These are phyloP conservation scores for Deuterostichococcus epilithicus DNA, from an alignment of 139 green algal species.

Conservation along the genomic window DNA sequence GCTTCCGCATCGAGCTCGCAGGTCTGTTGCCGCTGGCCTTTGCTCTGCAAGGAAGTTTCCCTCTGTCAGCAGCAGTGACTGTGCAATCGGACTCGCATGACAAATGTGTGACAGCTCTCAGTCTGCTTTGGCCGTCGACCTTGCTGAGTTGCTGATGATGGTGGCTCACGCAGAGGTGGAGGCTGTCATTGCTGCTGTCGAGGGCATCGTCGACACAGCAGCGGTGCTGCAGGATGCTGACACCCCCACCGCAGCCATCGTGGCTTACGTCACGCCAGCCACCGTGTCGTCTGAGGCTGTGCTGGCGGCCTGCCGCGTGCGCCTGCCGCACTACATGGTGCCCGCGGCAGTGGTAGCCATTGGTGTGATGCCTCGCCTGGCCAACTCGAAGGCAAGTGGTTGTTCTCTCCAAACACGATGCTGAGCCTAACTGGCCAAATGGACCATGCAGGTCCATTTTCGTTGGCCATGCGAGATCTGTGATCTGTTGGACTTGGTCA, in stretches of 20 bases:
- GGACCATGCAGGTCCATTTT: too few relatives aligned
- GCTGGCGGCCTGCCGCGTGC: neutral
- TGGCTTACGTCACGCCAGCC: constrained; percentile 17
- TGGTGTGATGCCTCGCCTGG: neutral
- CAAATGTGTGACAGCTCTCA: too few relatives aligned
- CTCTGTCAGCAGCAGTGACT: too few relatives aligned
- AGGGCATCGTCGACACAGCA: neutral
- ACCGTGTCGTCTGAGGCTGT: neutral
- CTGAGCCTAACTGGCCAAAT: too few relatives aligned
- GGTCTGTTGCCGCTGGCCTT: neutral
- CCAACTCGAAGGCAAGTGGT: neutral
- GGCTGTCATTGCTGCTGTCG: neutral
- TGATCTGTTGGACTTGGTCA: neutral
- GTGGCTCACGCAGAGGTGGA: constrained; percentile 31
- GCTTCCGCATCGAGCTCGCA: constrained; percentile 44
- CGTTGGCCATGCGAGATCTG: too few relatives aligned
- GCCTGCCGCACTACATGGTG: neutral
- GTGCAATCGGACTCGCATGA: too few relatives aligned
- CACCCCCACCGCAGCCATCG: constrained; percentile 2
- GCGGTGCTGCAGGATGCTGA: constrained; percentile 6
- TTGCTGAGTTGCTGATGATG: too few relatives aligned
- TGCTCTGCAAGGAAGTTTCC: too few relatives aligned
- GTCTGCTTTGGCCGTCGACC: too few relatives aligned
- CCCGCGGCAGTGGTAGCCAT: neutral
- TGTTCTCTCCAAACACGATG: too few relatives aligned